phyloP scores from a whole-genome alignment of 78 protist genomes.

The Planoprotostelium fungivorum region DNA sequence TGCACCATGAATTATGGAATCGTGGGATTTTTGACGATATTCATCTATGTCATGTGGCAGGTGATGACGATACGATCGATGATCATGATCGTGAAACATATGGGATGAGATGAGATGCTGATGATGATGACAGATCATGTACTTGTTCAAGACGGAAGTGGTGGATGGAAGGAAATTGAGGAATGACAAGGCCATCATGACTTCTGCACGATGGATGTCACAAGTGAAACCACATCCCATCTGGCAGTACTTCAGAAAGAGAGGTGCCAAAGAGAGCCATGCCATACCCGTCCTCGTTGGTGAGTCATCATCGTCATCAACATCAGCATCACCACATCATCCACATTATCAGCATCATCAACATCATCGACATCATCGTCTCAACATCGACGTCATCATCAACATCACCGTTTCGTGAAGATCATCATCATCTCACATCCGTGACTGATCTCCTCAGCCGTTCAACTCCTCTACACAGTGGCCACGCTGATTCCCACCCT shows the following conservation, averaged over 20 bases:
- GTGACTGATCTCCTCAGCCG: slow-evolving; percentile 2
- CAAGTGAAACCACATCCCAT: slow-evolving; percentile 64
- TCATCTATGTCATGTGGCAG: slow-evolving; percentile 66
- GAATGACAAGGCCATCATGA: slow-evolving; percentile 50
- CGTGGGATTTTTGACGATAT: slow-evolving; percentile 24
- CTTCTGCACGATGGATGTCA: slow-evolving; percentile 60
- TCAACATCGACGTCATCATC: background rate
- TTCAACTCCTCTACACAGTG: slow-evolving; percentile 45
- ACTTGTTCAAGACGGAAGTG: slow-evolving; percentile 61
- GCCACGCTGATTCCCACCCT: slow-evolving; percentile 27
- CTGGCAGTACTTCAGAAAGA: slow-evolving; percentile 11
- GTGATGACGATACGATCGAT: background rate
- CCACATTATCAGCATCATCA: background rate
- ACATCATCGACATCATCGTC: slow-evolving; percentile 6
- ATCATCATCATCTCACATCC: too few relatives aligned
- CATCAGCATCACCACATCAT: background rate
- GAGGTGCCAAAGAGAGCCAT: slow-evolving; percentile 35
- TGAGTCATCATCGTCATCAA: background rate
- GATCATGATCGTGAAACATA: background rate
- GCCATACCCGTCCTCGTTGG: slow-evolving; percentile 30
- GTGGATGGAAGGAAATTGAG: slow-evolving; percentile 30
- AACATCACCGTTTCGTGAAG: too few relatives aligned
- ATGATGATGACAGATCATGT: slow-evolving; percentile 15
- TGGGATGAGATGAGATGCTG: background rate
- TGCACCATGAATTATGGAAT: slow-evolving; percentile 11